Base-by-base conservation (phyloP, 2,329 filamentous ascomycete species). In the Scedosporium apiospermum region DNA sequence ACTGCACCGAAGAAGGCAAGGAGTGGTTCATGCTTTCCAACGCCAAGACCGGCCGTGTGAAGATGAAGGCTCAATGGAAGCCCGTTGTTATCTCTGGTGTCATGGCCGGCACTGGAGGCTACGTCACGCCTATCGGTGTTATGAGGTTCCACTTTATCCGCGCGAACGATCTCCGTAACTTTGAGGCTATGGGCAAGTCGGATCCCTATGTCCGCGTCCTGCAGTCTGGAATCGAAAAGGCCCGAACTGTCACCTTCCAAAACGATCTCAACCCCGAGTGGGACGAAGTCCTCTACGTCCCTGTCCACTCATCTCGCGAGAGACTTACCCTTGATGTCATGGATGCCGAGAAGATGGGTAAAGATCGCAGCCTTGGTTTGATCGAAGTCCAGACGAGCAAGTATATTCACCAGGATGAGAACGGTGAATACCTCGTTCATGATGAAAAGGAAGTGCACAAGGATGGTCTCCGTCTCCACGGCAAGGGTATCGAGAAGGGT, bases 251-350 rank as follows among this genome's bases (percentile, higher is more conserved):
- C 60, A 98, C 93, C 0, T 96, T 95, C 80, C 88, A 91, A 72
- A 99, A 96, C 76, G 96, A 97, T 65, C 85, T 99, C 63, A 91
- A 96, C 72, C 95, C 95, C 1, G 89, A 95, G 61, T 99, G 90
- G 88, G 92, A 99, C 70, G 95, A 99, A 75, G 87, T 99, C 26
- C 83, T 97, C 23, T 99, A 99, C 71, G 83, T 99, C 0, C 93
- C 96, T 1, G 84, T 99, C 63, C 93, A 97, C 73, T 92, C 88
- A 6, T 70, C 83, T 14, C 88, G 91, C 38, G 95, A 99, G 73
- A 91, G 89, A 70, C 79, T 99, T 34, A 86, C 87, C 1, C 77
- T 99, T 18, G 95, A 99, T 74, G 92, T 98, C 66, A 96, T 99
- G 93, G 95, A 99, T 69, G 87, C 95, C 65, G 95, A 99, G 75